Conservation (phyloP, 106 monocot species). For the Vanilla planifolia region DNA sequence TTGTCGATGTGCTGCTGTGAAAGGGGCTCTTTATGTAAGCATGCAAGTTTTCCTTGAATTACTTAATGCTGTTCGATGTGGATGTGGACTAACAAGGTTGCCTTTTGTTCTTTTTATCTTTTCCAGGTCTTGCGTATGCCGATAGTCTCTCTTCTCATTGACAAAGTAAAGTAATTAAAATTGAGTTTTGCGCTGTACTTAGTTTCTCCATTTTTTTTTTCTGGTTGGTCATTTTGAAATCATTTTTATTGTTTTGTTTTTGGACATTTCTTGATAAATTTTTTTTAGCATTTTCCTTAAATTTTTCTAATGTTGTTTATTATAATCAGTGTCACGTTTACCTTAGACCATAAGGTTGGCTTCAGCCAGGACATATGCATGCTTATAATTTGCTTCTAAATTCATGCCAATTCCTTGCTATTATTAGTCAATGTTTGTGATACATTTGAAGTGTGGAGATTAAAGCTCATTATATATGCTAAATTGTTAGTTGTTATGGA, state of each 20-base stretch:
- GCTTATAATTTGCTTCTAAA: neutral
- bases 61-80: too few species aligned
- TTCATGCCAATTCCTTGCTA: neutral
- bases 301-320: too few species aligned
- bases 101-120: conserved; percentile 1
- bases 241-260: neutral
- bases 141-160: conserved; percentile 40
- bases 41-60: neutral
- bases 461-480: neutral
- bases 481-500: neutral
- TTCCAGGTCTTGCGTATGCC: conserved; percentile 89
- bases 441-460: neutral
- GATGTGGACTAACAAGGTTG: too few species aligned
- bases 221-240: neutral
- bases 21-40: conserved; percentile 96
- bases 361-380: neutral
- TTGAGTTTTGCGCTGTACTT: neutral
- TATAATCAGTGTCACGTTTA: too few species aligned
- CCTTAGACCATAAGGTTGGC: neutral
- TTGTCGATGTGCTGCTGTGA: conserved; percentile 97
- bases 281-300: too few species aligned
- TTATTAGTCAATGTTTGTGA: neutral
- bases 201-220: neutral
- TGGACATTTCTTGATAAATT: neutral
- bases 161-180: conserved; percentile 38